Base-by-base conservation (phyloP, 2,329 filamentous ascomycete genomes). In the Polychaeton citri region DNA sequence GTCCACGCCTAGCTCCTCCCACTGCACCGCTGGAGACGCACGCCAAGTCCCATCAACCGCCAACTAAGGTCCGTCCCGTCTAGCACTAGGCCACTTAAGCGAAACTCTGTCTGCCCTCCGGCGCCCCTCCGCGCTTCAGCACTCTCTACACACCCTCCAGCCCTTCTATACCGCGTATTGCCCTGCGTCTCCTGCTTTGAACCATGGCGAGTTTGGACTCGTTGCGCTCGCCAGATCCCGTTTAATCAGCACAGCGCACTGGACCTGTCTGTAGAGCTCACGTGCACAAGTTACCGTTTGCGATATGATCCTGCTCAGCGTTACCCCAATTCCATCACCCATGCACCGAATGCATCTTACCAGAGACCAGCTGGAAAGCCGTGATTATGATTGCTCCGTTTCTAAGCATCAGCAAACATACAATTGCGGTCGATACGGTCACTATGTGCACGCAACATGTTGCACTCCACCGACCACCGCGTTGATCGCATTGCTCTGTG, bases 181-280 rank as follows among this genome's bases (percentile, higher is more conserved):
- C 24, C 5, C 24, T 10, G 12, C 24, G 12, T 12, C 24, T 12
- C 5, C 24, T 10, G 7, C 15, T 10, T 15, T 15, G 7, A 28
- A 12, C 12, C 15, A 10, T 4, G 24, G 12, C 24, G 24, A 28
- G 24, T 51, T 46, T 45, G 45, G 21, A 41, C 43, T 50, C 47
- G 35, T 51, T 51, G 13, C 32, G 41, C 32, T 43, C 43, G 20
- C 6, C 30, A 13, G 4, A 4, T 5, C 24, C 7, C 15, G 7
- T 7, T 5, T 7, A 28, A 12, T 7, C 24, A 28, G 5, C 4
- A 4, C 3, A 4, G 24, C 15, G 7, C 7, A 15, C 7, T 12
- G 7, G 15, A 15, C 12, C 12, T 10, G 12, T 28, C 7, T 7
- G 7, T 28, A 10, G 5, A 10, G 3, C 15, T 28, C 15, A 12